Evolutionary conservation across 176 grass and related monocot species (phyloP), one percentile per base, ranked within the genome.

Genomic region (Musa schizocarpa): DNA sequence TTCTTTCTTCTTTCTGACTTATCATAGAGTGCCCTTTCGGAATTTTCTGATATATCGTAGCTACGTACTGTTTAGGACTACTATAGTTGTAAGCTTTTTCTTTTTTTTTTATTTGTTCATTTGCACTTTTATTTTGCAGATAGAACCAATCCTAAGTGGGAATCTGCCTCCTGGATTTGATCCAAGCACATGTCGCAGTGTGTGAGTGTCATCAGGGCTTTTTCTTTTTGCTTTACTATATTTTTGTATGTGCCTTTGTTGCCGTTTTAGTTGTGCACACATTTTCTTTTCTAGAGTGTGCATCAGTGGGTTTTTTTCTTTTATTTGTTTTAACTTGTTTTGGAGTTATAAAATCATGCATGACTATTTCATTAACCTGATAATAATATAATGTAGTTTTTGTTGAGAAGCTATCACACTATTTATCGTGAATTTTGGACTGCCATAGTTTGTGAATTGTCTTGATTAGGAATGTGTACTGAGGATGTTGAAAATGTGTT

Each of bases 81-180:
- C 57, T 27, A 10, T 23, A 74, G 19, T 9, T 64, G 65, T 52
- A 52, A 52, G 17, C 1, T 8, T 53, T 64, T 53, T 22, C 22
- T 22, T 81, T 53, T 69, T 81, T 87, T 82, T 90, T 86, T 80
- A 23, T 62, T 56, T 62, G 77, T 77, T 77, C 76, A 54, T 87
- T 95, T 84, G 88, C 85, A 83, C 63, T 48, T 83, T 34, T 82
- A 69, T 86, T 76, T 76, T 84, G 82, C 90, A 99, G 95, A 89
- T 99, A 81, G 95, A 94, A 74, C 88, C 95, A 13, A 81, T 99
- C 64, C 82, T 89, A 86, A 99, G 95, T 80, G 95, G 95, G 77
- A 99, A 94, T 82, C 78, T 99, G 79, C 91, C 95, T 86, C 91
- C 95, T 78, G 95, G 95, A 49, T 99, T 99, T 87, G 91, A 99